phyloP scores from a whole-genome alignment of 2,329 filamentous ascomycete genomes.

The Cladosporium sp. region DNA sequence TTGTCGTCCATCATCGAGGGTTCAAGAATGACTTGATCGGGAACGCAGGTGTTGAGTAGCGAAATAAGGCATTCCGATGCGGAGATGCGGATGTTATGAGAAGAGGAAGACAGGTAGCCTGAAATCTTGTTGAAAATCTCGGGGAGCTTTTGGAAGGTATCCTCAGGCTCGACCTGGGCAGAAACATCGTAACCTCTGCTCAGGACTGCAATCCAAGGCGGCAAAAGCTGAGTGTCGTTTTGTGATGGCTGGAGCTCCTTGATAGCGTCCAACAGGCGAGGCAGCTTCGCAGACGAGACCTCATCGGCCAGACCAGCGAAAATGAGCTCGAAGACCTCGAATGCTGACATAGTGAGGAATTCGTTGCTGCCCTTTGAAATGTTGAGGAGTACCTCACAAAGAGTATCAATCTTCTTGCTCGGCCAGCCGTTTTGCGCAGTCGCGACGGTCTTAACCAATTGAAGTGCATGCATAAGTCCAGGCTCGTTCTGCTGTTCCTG shows the following conservation, averaged over 20 bases:
- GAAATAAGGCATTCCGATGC: slow-evolving; percentile 94
- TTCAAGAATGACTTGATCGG: slow-evolving; percentile 75
- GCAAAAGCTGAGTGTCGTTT: slow-evolving; percentile 90
- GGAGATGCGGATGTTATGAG: slow-evolving; percentile 89
- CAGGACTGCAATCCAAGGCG: slow-evolving; percentile 93
- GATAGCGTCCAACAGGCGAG: slow-evolving; percentile 84
- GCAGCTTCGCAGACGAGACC: slow-evolving; percentile 82
- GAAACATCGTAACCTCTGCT: slow-evolving; percentile 93
- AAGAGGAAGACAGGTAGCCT: slow-evolving; percentile 77
- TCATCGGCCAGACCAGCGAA: slow-evolving; percentile 89
- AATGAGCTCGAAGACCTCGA: slow-evolving; percentile 96
- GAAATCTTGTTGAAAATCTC: slow-evolving; percentile 77
- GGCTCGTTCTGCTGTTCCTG: slow-evolving; percentile 58
- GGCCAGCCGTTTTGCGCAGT: slow-evolving; percentile 90
- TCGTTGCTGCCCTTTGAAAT: slow-evolving; percentile 91
- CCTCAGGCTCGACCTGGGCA: slow-evolving; percentile 79
- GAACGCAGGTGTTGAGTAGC: slow-evolving; percentile 86
- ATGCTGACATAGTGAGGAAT: slow-evolving; percentile 92
- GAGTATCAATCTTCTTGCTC: slow-evolving; percentile 86
- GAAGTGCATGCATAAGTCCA: slow-evolving; percentile 82
- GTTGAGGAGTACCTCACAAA: slow-evolving; percentile 83
- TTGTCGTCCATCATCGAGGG: slow-evolving; percentile 93
- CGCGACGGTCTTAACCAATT: slow-evolving; percentile 87
- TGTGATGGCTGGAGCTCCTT: slow-evolving; percentile 85
- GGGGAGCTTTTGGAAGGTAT: slow-evolving; percentile 87